phyloP scores from a whole-genome alignment of 192 early-diverging fungal genomes.

The Funneliformis geosporum region DNA sequence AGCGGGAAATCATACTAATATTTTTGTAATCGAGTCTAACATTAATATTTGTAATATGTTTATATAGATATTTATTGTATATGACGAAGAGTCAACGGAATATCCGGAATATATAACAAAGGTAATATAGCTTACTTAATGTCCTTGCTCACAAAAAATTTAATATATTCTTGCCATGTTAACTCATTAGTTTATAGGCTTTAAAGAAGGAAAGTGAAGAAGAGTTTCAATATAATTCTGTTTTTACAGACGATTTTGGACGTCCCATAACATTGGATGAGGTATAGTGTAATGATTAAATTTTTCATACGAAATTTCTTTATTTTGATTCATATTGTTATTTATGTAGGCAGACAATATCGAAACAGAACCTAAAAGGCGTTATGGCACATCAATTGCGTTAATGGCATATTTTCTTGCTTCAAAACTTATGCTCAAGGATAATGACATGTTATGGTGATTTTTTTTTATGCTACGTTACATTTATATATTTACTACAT shows the following conservation, averaged over 20 bases:
- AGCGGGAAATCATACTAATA: background rate
- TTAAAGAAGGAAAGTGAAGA: slow-evolving; percentile 1
- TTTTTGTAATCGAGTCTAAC: background rate
- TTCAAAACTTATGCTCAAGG: background rate
- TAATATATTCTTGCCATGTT: background rate
- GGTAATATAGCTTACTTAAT: background rate
- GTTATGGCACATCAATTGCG: background rate
- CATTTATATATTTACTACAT: background rate
- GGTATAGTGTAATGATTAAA: background rate
- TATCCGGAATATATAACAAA: background rate
- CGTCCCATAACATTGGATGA: slow-evolving; percentile 2
- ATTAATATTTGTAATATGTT: background rate
- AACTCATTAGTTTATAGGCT: background rate
- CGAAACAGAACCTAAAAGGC: background rate
- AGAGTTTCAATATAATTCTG: background rate
- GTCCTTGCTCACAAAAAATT: no score
- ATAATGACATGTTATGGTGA: slow-evolving; percentile 16
- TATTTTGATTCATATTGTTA: background rate
- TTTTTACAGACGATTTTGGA: background rate
- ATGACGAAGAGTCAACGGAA: background rate
- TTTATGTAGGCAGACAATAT: background rate
- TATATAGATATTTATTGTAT: slow-evolving; percentile 10
- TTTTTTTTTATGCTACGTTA: background rate
- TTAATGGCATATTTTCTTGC: slow-evolving; percentile 1
- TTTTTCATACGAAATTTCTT: background rate